These are phyloP conservation scores for Tubosaeta sp. DNA, from an alignment of 768 basidiomycete genomes.

Conservation along the genomic window DNA sequence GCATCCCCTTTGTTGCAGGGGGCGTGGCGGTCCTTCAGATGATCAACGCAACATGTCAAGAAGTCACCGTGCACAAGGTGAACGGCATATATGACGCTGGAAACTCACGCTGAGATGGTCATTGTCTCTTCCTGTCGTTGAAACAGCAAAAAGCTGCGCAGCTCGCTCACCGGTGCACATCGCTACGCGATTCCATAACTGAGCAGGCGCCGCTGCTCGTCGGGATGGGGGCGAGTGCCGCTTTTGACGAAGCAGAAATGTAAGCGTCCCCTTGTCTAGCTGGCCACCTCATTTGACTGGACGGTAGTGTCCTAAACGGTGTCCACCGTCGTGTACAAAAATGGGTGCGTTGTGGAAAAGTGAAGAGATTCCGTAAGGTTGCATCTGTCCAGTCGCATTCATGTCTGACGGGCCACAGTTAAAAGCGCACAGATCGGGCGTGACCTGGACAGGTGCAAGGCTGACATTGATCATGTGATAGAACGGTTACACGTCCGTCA, in stretches of 20 bases:
- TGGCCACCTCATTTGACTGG: background rate
- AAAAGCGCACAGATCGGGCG: constrained; percentile 43
- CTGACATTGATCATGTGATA: constrained; percentile 41
- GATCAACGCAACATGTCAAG: constrained; percentile 43
- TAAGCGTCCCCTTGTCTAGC: constrained; percentile 23
- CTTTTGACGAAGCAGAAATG: constrained; percentile 43
- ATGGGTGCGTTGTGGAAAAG: constrained; percentile 38
- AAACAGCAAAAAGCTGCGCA: constrained; percentile 40
- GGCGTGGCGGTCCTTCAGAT: constrained; percentile 41
- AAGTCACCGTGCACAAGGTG: constrained; percentile 50
- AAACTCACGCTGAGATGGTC: constrained; percentile 1
- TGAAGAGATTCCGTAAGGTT: constrained; percentile 38
- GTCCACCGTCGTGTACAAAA: constrained; percentile 37
- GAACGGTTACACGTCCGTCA: constrained; percentile 40
- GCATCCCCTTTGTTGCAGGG: constrained; percentile 44
- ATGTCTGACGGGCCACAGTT: constrained; percentile 30
- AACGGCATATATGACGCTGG: background rate
- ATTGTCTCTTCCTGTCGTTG: background rate
- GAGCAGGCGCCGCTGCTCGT: constrained; percentile 38
- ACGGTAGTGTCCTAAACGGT: constrained; percentile 37
- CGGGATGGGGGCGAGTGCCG: constrained; percentile 37
- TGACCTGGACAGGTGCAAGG: constrained; percentile 41
- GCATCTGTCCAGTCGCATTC: background rate
- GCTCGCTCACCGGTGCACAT: constrained; percentile 40
- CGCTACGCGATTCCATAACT: constrained; percentile 35